Evolutionary conservation across 352 stramenopile species (phyloP).

Genomic region (Globisporangium perplexum): DNA sequence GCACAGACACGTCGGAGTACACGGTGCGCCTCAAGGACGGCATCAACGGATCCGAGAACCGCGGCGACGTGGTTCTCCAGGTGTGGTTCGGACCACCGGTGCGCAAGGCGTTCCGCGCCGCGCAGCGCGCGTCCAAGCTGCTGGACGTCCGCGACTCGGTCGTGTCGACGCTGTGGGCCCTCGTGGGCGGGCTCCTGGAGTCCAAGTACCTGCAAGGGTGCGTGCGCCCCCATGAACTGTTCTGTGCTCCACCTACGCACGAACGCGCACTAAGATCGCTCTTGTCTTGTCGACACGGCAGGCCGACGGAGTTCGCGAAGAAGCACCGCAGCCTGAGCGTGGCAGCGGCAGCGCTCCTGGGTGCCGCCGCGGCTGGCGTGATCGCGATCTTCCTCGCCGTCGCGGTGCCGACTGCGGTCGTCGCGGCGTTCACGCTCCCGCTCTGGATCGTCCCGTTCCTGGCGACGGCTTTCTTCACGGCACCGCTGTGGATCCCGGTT

Average conservation of each 20-base stretch:
- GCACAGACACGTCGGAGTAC: conserved; percentile 24
- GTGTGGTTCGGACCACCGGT: conserved; percentile 80
- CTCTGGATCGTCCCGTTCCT: conserved; percentile 84
- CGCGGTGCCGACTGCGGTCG: conserved; percentile 56
- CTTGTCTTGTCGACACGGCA: conserved; percentile 7
- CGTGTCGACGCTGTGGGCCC: conserved; percentile 42
- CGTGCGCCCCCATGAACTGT: background rate
- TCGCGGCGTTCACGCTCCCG: conserved; percentile 76
- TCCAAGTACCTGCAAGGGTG: conserved; percentile 44
- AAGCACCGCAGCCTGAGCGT: conserved; percentile 72
- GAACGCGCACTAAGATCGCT: background rate
- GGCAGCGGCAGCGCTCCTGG: conserved; percentile 45
- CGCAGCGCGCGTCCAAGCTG: conserved; percentile 61
- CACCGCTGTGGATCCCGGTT: conserved; percentile 71
- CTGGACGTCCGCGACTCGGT: conserved; percentile 67
- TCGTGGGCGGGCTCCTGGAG: conserved; percentile 23
- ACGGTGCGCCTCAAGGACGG: conserved; percentile 49
- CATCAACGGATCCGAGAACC: conserved; percentile 24
- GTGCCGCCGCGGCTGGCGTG: conserved; percentile 39
- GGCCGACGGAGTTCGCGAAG: conserved; percentile 60
- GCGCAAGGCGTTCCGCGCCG: conserved; percentile 73
- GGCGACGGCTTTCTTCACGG: conserved; percentile 69
- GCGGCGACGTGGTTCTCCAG: conserved; percentile 50
- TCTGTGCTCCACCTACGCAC: background rate
- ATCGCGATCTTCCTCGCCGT: conserved; percentile 60